Evolutionary conservation across 257 asterid genomes (phyloP).

Genomic region (Anisodus acutangulus): DNA sequence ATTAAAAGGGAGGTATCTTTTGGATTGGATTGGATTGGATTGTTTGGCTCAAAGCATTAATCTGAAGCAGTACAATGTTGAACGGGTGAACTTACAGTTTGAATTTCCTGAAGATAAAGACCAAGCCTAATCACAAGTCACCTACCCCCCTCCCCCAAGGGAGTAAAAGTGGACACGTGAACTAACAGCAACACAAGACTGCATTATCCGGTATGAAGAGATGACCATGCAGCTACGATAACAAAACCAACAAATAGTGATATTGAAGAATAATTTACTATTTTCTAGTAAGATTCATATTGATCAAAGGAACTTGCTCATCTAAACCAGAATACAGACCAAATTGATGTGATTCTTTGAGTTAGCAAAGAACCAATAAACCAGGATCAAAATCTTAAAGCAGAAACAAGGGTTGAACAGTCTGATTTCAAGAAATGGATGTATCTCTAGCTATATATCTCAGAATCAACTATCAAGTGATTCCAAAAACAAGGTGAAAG

Average conservation of each 20-base stretch:
- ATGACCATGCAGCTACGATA: not conserved
- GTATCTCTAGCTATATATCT: not conserved
- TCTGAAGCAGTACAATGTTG: not conserved
- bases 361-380: not conserved
- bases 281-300: not conserved
- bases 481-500: not conserved
- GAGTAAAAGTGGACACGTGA: not conserved
- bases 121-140: not conserved
- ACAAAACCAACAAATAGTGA: conserved; percentile 1
- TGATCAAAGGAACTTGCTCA: not conserved
- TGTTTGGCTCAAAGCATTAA: not conserved
- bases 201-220: not conserved
- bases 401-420: not conserved
- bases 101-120: not conserved
- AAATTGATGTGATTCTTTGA: not conserved
- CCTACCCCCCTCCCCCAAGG: not conserved
- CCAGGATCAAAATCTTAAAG: conserved; percentile 4
- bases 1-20: not conserved
- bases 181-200: not conserved
- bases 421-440: conserved; percentile 12
- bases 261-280: not conserved
- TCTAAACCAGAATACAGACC: not conserved
- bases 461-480: not conserved
- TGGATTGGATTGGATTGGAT: conserved; percentile 11
- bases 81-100: not conserved